Percentiles rank a stretch among this genome's conserved stretches.
These are phyloP conservation scores for Apostasia ramifera DNA, from an alignment of 106 monocot genomes.

Conservation along the genomic window DNA sequence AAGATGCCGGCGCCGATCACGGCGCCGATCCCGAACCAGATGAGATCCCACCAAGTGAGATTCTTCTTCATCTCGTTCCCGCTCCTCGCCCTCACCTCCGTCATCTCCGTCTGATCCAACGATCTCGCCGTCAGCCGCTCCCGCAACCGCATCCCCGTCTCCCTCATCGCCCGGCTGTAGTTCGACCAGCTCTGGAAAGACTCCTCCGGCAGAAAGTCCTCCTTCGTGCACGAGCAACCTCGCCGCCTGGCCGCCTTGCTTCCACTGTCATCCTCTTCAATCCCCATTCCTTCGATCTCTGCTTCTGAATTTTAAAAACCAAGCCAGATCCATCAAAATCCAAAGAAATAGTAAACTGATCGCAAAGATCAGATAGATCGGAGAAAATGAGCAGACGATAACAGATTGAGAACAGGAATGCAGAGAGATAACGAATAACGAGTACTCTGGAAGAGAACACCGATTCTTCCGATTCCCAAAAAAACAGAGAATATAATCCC, in stretches of 20 bases:
- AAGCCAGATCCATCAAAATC: too few species aligned
- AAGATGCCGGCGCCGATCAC: conserved; percentile 90
- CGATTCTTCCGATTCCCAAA: too few species aligned
- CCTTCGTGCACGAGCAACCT: conserved; percentile 19
- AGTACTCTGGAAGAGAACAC: too few species aligned
- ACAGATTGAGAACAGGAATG: too few species aligned
- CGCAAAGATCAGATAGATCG: too few species aligned
- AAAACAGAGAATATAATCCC: too few species aligned
- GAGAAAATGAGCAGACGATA: too few species aligned
- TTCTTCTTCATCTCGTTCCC: conserved; percentile 70
- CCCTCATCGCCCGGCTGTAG: conserved; percentile 28
- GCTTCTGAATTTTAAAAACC: too few species aligned
- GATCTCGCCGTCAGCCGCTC: conserved; percentile 40
- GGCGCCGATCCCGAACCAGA: conserved; percentile 84
- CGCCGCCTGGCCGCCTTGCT: conserved; percentile 4
- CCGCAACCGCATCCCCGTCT: conserved; percentile 31
- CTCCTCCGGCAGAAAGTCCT: conserved; percentile 41
- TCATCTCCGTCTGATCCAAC: conserved; percentile 29
- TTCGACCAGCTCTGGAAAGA: conserved; percentile 40
- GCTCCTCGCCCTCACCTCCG: conserved; percentile 53
- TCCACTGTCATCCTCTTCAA: not conserved
- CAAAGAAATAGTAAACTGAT: too few species aligned
- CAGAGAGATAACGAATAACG: too few species aligned
- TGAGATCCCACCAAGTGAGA: conserved; percentile 84
- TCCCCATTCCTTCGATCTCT: not conserved